Conservation (phyloP, 2,329 filamentous ascomycete genomes). For the Colletotrichum sp. region DNA sequence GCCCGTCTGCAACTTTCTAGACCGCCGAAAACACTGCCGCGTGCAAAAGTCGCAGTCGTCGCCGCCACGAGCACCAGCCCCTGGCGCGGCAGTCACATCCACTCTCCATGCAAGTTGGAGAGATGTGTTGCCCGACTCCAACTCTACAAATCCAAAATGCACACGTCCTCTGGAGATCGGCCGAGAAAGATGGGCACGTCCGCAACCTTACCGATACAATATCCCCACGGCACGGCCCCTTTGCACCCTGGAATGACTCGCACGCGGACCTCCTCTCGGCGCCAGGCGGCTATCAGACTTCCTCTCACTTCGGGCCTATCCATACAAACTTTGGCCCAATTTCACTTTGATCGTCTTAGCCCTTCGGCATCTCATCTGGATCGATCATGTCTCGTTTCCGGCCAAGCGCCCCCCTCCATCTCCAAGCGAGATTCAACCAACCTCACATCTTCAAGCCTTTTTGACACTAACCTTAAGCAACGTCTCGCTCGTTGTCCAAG, state of each 20-base stretch:
- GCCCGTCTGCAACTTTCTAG: background rate
- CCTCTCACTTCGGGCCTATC: background rate
- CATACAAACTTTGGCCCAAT: background rate
- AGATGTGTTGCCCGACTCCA: background rate
- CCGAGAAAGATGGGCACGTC: constrained; percentile 1
- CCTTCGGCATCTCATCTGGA: constrained; percentile 12
- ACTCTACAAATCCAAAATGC: constrained; percentile 1
- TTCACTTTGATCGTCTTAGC: background rate
- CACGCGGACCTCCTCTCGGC: background rate
- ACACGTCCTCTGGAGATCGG: background rate
- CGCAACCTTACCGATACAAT: background rate
- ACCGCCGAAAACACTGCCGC: background rate
- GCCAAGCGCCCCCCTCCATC: background rate
- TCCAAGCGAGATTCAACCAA: constrained; percentile 6
- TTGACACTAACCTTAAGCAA: constrained; percentile 1
- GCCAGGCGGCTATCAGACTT: constrained; percentile 1
- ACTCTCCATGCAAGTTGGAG: background rate
- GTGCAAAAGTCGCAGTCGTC: background rate
- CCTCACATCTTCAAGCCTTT: constrained; percentile 1
- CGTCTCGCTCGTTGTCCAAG: background rate
- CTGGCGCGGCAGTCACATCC: background rate
- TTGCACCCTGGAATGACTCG: constrained; percentile 8
- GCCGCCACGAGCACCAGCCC: background rate
- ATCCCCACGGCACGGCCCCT: background rate
- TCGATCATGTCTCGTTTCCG: constrained; percentile 10